phyloP scores from a whole-genome alignment of 805 yeast genomes.

The Starmerella bombicola region DNA sequence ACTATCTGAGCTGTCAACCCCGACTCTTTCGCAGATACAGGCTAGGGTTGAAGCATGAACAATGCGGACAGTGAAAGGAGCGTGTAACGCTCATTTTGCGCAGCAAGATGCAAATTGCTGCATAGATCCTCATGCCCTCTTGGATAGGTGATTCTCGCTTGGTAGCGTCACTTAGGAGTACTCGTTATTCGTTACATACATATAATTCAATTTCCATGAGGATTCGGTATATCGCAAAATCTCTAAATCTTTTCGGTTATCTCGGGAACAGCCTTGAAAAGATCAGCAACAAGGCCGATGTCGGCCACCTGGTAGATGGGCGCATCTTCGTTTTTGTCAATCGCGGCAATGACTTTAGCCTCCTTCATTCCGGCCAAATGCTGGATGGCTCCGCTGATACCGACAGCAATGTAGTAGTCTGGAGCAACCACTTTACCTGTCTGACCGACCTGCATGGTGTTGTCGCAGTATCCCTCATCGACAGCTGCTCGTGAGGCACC shows the following conservation, averaged over 20 bases:
- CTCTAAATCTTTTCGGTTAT: slow-evolving; percentile 47
- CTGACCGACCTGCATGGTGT: slow-evolving; percentile 93
- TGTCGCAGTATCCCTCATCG: slow-evolving; percentile 89
- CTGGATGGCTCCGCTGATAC: slow-evolving; percentile 94
- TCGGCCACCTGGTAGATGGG: slow-evolving; percentile 90
- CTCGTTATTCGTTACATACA: background rate
- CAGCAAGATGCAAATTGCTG: no score
- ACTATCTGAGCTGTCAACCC: no score
- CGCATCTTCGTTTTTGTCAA: slow-evolving; percentile 88
- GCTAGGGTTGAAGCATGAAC: no score
- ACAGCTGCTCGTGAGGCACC: slow-evolving; percentile 99
- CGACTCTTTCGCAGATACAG: no score
- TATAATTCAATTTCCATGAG: no score
- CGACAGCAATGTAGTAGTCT: slow-evolving; percentile 82
- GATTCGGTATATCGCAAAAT: background rate
- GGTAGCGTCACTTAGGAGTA: no score
- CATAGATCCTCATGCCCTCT: no score
- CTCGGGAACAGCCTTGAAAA: slow-evolving; percentile 81
- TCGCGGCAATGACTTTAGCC: slow-evolving; percentile 83
- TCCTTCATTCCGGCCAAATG: slow-evolving; percentile 99
- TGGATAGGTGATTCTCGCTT: no score
- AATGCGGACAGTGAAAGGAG: no score
- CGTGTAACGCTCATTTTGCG: no score
- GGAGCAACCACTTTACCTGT: slow-evolving; percentile 98
- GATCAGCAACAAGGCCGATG: slow-evolving; percentile 77